Evolutionary conservation across 1,284 basidiomycete species (phyloP).

Genomic region (Cryptococcus sp.): DNA sequence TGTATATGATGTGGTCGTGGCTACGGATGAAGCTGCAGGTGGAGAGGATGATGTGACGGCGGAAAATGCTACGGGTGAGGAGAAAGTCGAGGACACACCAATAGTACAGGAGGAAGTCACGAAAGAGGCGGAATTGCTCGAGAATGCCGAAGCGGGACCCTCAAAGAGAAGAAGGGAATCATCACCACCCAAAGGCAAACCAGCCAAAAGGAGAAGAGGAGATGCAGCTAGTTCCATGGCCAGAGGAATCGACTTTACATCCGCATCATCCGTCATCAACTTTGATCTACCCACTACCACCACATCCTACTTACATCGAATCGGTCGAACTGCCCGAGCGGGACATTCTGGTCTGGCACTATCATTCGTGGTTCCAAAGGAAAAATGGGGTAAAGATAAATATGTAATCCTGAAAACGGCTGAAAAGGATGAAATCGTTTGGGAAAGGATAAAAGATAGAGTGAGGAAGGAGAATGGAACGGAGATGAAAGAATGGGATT

Average conservation of each 20-base stretch:
- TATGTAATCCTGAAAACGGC: slow-evolving; percentile 56
- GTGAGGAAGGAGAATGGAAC: slow-evolving; percentile 62
- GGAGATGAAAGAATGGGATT: slow-evolving; percentile 88
- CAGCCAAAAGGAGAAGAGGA: slow-evolving; percentile 34
- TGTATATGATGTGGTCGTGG: slow-evolving; percentile 97
- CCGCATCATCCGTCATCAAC: slow-evolving; percentile 96
- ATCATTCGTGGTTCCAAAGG: slow-evolving; percentile 77
- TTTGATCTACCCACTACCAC: slow-evolving; percentile 90
- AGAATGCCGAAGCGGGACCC: slow-evolving; percentile 38
- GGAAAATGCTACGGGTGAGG: slow-evolving; percentile 16
- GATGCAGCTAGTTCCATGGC: slow-evolving; percentile 90
- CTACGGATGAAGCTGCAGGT: slow-evolving; percentile 80
- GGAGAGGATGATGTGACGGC: slow-evolving; percentile 44
- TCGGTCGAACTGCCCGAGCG: slow-evolving; percentile 92
- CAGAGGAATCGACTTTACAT: slow-evolving; percentile 94
- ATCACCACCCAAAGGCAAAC: slow-evolving; percentile 43
- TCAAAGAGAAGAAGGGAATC: slow-evolving; percentile 34
- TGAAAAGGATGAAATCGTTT: slow-evolving; percentile 69
- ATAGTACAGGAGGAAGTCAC: neutral
- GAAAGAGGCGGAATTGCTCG: neutral
- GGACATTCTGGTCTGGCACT: slow-evolving; percentile 89
- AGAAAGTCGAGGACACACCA: slow-evolving; percentile 10
- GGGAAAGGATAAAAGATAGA: slow-evolving; percentile 69
- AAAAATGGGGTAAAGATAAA: slow-evolving; percentile 71
- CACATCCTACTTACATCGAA: slow-evolving; percentile 91